Base-by-base conservation (phyloP, 352 stramenopile genomes). In the Phytopythium oedochilum region DNA sequence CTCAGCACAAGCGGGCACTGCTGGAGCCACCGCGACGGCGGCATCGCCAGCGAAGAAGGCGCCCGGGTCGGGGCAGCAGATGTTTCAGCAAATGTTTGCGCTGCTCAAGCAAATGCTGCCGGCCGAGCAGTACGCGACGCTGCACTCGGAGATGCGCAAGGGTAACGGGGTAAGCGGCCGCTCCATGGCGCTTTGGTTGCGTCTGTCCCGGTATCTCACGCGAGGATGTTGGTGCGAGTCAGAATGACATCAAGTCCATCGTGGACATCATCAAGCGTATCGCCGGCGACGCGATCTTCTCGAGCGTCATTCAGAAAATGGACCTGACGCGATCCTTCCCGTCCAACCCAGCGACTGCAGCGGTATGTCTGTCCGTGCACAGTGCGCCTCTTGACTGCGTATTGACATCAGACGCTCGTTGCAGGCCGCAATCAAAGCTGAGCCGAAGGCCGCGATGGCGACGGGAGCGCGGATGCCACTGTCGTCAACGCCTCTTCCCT, bases 221-320 rank as follows among this genome's bases (percentile, higher is more conserved):
- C 20, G 4, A 11, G 20, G 22, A 8, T 53, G 31, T 5, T 43
- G 31, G 20, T 28, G 9, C 20, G n/a, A 2, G 15, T 20, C 23
- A 89, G 78, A 92, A 92, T 18, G 83, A 94, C 55, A 88, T 92
- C 61, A 94, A 92, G 56, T 86, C 81, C 0, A 92, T 94, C 55
- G 75, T 92, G 38, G 85, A 94, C 42, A 91, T 92, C 54, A 89
- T 94, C 71, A 94, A 94, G 71, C 77, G 83, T 15, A 88, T 88
- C 53, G 75, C 79, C 0, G 85, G 85, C 45, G 82, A 92, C 55
- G 71, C 82, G 1, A 92, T 91, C 51, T 91, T 92, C 55, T 78
- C 78, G 6, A 87, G 65, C 18, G 68, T 94, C 14, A 90, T 88
- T 47, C 85, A 94, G 66, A 88, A 91, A 53, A 87, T 94, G 64